phyloP scores from a whole-genome alignment of 2,329 filamentous ascomycete genomes.

The Arthrobotrys conoides region DNA sequence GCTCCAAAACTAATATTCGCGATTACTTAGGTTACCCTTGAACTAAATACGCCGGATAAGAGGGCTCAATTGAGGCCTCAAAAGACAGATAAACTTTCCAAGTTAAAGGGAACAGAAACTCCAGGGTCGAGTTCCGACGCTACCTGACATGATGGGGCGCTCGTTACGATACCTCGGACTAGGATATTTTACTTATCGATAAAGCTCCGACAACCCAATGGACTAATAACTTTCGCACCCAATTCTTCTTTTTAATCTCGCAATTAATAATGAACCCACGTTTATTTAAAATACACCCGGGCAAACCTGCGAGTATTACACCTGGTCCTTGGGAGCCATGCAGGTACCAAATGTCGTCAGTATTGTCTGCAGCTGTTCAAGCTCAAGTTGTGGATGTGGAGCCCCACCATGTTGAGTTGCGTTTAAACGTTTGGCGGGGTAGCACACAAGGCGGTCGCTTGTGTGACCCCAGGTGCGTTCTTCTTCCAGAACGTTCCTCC shows the following conservation, averaged over 20 bases:
- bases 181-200: slow-evolving; percentile 28
- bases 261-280: slow-evolving; percentile 4
- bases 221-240: neutral
- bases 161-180: slow-evolving; percentile 15
- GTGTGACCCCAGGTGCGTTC: slow-evolving; percentile 45
- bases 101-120: slow-evolving; percentile 46
- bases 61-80: slow-evolving; percentile 39
- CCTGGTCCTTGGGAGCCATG: slow-evolving; percentile 32
- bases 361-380: neutral
- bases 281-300: slow-evolving; percentile 4
- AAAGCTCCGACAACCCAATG: slow-evolving; percentile 15
- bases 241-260: neutral
- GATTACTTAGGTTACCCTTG: slow-evolving; percentile 41
- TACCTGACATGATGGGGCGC: slow-evolving; percentile 8
- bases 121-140: slow-evolving; percentile 45
- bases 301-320: slow-evolving; percentile 13
- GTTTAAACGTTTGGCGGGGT: slow-evolving; percentile 57
- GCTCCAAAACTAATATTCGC: neutral
- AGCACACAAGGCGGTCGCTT: slow-evolving; percentile 26
- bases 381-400: slow-evolving; percentile 32
- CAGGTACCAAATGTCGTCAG: slow-evolving; percentile 48
- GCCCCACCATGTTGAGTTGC: slow-evolving; percentile 52
- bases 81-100: slow-evolving; percentile 27
- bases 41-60: slow-evolving; percentile 55
- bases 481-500: slow-evolving; percentile 59